A percentile compares a stretch with the other conserved stretches of the same genome.
These are phyloP conservation scores for Aspergillus neoniger DNA, from an alignment of 2,329 filamentous ascomycete species.

Conservation along the genomic window DNA sequence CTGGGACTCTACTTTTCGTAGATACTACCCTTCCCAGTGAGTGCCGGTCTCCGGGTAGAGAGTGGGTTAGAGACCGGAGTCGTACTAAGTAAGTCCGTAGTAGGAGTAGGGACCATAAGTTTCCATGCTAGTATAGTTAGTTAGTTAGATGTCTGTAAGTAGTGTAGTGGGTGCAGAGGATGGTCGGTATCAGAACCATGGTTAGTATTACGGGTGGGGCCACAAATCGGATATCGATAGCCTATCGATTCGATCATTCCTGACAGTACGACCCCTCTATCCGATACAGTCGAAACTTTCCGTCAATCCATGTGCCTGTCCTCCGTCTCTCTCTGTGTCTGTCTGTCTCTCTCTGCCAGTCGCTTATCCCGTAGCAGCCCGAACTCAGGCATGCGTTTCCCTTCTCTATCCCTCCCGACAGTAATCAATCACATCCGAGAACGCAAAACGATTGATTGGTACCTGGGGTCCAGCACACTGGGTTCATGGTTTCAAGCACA, in stretches of 20 bases:
- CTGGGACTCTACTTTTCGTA: neutral
- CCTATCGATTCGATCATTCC: conserved; percentile 19
- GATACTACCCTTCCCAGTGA: neutral
- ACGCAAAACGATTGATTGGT: neutral
- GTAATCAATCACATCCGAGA: neutral
- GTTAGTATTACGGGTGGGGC: conserved; percentile 2
- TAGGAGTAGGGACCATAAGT: neutral
- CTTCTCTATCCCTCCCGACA: neutral
- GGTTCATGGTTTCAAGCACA: neutral
- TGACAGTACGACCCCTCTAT: conserved; percentile 11
- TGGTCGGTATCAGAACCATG: conserved; percentile 11
- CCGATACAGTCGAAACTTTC: neutral
- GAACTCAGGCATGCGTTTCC: neutral
- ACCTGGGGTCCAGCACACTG: neutral
- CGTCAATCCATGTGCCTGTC: neutral
- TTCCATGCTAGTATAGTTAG: neutral
- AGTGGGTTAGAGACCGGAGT: neutral
- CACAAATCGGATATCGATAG: conserved; percentile 14
- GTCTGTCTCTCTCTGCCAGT: neutral
- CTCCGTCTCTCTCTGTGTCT: too few species aligned
- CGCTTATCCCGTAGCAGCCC: neutral
- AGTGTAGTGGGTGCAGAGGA: neutral
- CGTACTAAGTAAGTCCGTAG: too few species aligned
- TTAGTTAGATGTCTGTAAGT: neutral
- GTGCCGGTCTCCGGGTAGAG: neutral